Evolutionary conservation across 1,284 basidiomycete genomes (phyloP), one percentile per base, ranked within the genome.

Genomic region (Coniferiporia weirii): DNA sequence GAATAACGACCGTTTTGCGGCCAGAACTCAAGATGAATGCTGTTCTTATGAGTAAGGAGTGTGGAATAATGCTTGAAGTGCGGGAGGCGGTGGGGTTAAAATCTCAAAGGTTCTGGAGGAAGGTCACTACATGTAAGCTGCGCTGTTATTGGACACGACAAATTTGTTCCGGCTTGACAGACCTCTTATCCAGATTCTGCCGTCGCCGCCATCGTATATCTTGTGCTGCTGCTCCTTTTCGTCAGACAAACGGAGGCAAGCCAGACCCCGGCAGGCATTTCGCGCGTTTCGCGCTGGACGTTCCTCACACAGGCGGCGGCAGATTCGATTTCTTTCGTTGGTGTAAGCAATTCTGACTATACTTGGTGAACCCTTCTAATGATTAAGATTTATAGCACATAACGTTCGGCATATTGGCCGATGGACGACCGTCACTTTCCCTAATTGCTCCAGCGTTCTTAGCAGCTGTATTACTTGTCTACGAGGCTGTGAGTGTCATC

Each of bases 401-500:
- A 52, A 93, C 91, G 0, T 86, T 95, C 60, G 90, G 89, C 2
- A 86, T 94, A 53, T 74, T 93, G 38, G 84, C 88, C 1, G 87
- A 93, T 61, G 91, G 91, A 50, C 76, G 85, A 51, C 82, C 91
- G 1, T 89, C 89, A 0, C 70, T 95, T 27, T 85, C 91, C 0
- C 76, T 93, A 34, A 79, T 94, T 43, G 88, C 89, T 0, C 91
- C 92, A 1, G 90, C 90, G 0, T 94, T 93, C 67, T 67, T 93
- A 15, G 85, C 87, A 6, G 88, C 83, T 62, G 73, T 87, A 1
- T 66, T 90, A 35, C 87, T 91, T 67, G 76, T 87, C 9, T 81
- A 87, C 60, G 85, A 92, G 76, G 83, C 85, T 49, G 89, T 90
- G 64, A 66, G 84, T 76, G 36, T 17, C 2, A 22, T 12, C 36